These are phyloP conservation scores for Solanum piurae DNA, from an alignment of 257 asterid genomes.

Conservation along the genomic window DNA sequence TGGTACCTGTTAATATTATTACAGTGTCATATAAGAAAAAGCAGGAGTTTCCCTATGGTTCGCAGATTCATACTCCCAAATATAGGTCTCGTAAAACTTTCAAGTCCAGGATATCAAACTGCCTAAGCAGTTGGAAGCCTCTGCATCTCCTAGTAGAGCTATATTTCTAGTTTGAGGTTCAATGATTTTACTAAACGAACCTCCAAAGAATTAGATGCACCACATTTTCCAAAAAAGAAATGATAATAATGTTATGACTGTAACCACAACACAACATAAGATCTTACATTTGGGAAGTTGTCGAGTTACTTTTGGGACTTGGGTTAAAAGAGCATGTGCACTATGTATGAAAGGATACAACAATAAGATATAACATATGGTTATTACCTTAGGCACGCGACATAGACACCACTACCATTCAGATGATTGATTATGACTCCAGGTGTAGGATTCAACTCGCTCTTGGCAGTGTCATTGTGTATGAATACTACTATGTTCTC, in stretches of 20 bases:
- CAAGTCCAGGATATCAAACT: neutral
- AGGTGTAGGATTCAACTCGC: conserved; percentile 49
- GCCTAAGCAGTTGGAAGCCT: neutral
- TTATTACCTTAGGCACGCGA: conserved; percentile 69
- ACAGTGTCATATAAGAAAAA: neutral
- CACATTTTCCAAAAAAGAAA: neutral
- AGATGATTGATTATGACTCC: conserved; percentile 74
- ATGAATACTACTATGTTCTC: conserved; percentile 83
- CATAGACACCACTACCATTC: conserved; percentile 59
- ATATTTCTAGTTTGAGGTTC: neutral
- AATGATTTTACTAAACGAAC: neutral
- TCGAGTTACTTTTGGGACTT: too few species aligned
- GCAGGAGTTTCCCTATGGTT: neutral
- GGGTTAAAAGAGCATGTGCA: neutral
- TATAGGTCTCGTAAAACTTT: neutral
- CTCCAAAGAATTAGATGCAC: neutral
- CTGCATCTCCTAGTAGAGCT: neutral
- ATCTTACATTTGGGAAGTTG: neutral
- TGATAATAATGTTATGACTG: neutral
- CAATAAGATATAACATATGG: neutral
- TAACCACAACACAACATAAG: neutral
- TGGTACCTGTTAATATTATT: neutral
- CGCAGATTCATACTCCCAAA: neutral
- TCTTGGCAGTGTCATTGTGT: conserved; percentile 78
- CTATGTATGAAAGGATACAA: neutral